Evolutionary conservation across 2,329 filamentous ascomycete species (phyloP).

Genomic region (Setomelanomma holmii): DNA sequence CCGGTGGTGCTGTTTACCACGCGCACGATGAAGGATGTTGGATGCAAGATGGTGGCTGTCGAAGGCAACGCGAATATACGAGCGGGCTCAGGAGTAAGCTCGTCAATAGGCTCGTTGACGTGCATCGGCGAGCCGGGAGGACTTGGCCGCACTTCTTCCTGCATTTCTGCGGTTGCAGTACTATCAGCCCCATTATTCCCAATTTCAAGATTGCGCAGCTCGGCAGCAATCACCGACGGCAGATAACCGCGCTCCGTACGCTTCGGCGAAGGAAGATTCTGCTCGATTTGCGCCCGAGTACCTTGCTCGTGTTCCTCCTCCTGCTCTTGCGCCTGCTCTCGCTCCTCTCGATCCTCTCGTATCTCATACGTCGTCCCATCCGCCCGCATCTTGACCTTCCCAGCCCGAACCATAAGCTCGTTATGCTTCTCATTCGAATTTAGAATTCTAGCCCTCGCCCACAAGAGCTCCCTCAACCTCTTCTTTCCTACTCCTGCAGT

Average conservation of each 20-base stretch:
- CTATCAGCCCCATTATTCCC: not conserved
- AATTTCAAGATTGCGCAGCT: not conserved
- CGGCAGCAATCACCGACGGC: not conserved
- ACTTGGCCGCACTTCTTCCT: not conserved
- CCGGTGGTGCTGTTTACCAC: not conserved
- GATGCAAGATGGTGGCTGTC: not conserved
- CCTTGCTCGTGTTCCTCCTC: not conserved
- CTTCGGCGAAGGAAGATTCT: not conserved
- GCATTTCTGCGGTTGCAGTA: not conserved
- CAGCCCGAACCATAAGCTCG: not conserved
- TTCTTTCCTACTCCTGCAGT: not conserved
- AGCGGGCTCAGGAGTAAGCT: not conserved
- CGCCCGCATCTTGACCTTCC: not conserved
- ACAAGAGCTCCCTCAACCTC: constrained; percentile 1
- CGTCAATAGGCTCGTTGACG: not conserved
- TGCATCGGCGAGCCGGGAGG: not conserved
- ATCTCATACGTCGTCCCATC: not conserved
- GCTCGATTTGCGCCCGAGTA: not conserved
- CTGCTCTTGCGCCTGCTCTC: not conserved
- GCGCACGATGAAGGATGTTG: not conserved
- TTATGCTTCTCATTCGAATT: constrained; percentile 2
- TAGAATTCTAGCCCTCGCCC: not conserved
- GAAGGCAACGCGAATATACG: not conserved
- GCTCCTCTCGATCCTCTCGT: not conserved
- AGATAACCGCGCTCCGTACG: not conserved